Evolutionary conservation across 2,329 filamentous ascomycete genomes (phyloP).

Genomic region (Biscogniauxia marginata): DNA sequence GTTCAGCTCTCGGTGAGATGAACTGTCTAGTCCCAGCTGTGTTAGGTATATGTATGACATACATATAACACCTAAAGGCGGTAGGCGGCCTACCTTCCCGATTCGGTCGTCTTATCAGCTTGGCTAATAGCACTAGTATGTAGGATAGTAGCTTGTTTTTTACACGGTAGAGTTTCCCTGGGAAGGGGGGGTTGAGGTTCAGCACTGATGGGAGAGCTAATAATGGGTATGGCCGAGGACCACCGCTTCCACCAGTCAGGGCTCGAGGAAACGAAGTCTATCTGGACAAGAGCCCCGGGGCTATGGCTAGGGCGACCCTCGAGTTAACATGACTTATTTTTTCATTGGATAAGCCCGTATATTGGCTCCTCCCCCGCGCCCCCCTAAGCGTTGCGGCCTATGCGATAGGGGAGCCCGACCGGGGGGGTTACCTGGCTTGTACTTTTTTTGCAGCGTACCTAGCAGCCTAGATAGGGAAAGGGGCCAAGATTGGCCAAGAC

Average conservation of each 20-base stretch:
- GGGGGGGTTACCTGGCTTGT: background rate
- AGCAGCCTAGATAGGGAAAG: background rate
- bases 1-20: too few species aligned
- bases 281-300: background rate
- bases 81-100: conserved; percentile 9
- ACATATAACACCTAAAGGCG: background rate
- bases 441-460: background rate
- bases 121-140: background rate
- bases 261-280: background rate
- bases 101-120: conserved; percentile 14
- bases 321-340: background rate
- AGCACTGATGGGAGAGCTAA: conserved; percentile 2
- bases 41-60: background rate
- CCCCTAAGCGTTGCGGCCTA: background rate
- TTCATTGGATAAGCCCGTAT: background rate
- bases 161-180: background rate
- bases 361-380: background rate
- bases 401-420: background rate
- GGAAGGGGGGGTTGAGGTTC: background rate
- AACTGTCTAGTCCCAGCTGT: too few species aligned
- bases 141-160: conserved; percentile 7
- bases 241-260: background rate
- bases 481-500: too few species aligned
- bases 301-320: background rate
- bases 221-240: background rate